phyloP scores from a whole-genome alignment of 352 stramenopile genomes.

The Globisporangium barbulae region DNA sequence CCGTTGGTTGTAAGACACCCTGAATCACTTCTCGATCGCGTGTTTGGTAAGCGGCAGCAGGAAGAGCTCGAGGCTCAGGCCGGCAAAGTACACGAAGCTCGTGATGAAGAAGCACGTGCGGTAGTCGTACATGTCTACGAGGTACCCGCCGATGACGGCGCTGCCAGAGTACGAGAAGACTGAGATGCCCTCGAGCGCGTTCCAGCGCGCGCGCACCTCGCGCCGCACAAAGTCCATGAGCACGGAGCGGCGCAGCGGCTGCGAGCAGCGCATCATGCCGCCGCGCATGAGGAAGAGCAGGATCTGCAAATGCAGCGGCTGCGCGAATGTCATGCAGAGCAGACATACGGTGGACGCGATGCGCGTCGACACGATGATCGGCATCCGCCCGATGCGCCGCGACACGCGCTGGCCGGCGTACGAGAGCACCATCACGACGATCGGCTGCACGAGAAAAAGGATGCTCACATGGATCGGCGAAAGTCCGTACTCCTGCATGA shows the following conservation, averaged over 20 bases:
- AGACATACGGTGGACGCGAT: constrained; percentile 56
- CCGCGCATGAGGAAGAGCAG: constrained; percentile 70
- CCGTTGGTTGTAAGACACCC: neutral
- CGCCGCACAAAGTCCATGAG: constrained; percentile 74
- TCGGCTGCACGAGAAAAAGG: constrained; percentile 63
- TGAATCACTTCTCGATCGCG: constrained; percentile 16
- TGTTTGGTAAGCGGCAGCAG: constrained; percentile 19
- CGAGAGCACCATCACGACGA: constrained; percentile 70
- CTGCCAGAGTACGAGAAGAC: constrained; percentile 32
- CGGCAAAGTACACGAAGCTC: constrained; percentile 25
- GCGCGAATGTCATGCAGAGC: constrained; percentile 57
- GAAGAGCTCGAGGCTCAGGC: constrained; percentile 22
- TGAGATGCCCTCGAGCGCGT: constrained; percentile 26
- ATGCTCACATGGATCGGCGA: constrained; percentile 68
- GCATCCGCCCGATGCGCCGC: constrained; percentile 57
- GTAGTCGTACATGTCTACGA: constrained; percentile 31
- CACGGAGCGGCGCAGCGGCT: constrained; percentile 70
- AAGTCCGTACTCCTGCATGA: constrained; percentile 75
- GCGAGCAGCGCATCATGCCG: constrained; percentile 83
- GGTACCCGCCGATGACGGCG: constrained; percentile 27
- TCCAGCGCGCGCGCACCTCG: constrained; percentile 26
- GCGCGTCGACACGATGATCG: constrained; percentile 67
- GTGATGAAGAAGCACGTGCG: constrained; percentile 36
- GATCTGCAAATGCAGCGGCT: constrained; percentile 57
- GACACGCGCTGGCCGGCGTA: constrained; percentile 50